Base-by-base conservation (phyloP, 176 grass and related monocot species). In the Carex cristatella region DNA sequence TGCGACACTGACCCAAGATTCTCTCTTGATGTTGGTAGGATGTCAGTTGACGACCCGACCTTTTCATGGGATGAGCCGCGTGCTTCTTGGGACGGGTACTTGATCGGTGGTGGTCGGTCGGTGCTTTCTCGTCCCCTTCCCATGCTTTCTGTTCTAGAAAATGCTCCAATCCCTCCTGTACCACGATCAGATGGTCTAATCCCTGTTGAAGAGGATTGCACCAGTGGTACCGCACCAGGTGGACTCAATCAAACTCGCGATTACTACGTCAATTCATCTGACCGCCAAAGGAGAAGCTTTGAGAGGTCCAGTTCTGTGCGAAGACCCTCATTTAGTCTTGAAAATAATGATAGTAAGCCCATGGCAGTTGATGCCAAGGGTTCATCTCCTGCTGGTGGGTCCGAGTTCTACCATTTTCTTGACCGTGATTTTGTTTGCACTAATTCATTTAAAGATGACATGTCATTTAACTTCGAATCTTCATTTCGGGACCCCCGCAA, bases 81-180 rank as follows among this genome's bases (percentile, higher is more conserved):
- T 54, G 97, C 97, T 44, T 99, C 97, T 15, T 99, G 97, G 97
- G 97, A 99, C 65, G 97, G 97, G 15, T 99, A 95, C 73, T 31
- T 99, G 44, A 92, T 96, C 7, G 97, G 97, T 1, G 91, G 92
- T 18, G 88, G 87, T 2, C 91, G 88, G 13, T 86, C 91, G 13
- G 91, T 91, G 18, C 74, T 92, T 10, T 90, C 97, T 16, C 93
- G 97, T 3, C 97, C 94, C 32, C 90, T 92, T 38, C 93, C 97
- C 33, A 96, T 99, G 71, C 91, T 99, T 61, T 99, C 97, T 5
- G 97, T 92, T 18, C 66, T 94, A 31, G 97, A 99, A 73, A 91
- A 99, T 81, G 83, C 91, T 0, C 91, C 96, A 32, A 9, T 75
- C 0, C 80, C 87, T 38, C 82, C 89, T 37, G 73, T 99, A 46